Evolutionary conservation across 139 green algal genomes (phyloP).

Genomic region (Microglena sp.): DNA sequence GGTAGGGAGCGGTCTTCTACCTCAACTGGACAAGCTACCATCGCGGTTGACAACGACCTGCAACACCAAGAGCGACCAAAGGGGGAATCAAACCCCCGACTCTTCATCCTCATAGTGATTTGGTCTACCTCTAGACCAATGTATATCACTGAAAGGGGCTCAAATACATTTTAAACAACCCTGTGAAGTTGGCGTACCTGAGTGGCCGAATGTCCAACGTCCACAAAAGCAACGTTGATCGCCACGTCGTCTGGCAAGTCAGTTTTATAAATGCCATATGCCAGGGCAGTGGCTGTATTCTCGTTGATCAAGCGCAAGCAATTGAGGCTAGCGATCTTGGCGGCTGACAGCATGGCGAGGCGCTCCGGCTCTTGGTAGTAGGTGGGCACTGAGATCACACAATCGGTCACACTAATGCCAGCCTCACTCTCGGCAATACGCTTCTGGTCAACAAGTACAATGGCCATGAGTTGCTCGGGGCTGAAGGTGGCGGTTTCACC

Average conservation of each 20-base stretch:
- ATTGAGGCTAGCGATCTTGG: constrained; percentile 37
- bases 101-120: no score
- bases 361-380: constrained; percentile 81
- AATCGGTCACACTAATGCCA: constrained; percentile 75
- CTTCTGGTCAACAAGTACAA: constrained; percentile 86
- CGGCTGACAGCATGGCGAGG: constrained; percentile 70
- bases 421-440: constrained; percentile 78
- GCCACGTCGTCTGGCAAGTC: constrained; percentile 83
- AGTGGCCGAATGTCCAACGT: constrained; percentile 80
- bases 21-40: no score
- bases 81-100: no score
- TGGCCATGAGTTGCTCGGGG: constrained; percentile 74
- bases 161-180: no score
- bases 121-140: no score
- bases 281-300: constrained; percentile 87
- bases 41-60: no score
- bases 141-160: no score
- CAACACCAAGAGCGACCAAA: no score
- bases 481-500: constrained; percentile 42
- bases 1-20: no score
- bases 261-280: constrained; percentile 99
- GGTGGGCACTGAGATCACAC: constrained; percentile 80
- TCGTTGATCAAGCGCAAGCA: constrained; percentile 89
- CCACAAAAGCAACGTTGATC: constrained; percentile 90
- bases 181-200: constrained; percentile 74